A percentile compares a stretch with the other conserved stretches of the same genome.
Evolutionary conservation across 495 filamentous ascomycete species (phyloP).

Genomic region (Extremus antarcticus): DNA sequence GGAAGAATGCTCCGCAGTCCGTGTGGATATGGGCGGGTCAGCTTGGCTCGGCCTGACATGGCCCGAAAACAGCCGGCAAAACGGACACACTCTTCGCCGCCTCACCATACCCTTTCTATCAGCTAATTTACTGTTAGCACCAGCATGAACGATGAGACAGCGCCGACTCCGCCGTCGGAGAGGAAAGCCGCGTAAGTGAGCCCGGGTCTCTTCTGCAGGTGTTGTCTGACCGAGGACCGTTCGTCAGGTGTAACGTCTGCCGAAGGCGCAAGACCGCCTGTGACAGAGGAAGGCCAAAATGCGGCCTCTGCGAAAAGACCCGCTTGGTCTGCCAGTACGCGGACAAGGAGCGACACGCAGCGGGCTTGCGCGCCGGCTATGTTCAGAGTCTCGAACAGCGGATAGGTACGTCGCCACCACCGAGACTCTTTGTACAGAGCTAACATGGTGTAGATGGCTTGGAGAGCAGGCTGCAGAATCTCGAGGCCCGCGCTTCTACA

Average conservation of each 20-base stretch:
- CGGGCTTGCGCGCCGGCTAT: slow-evolving; percentile 27
- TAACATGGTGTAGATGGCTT: not conserved
- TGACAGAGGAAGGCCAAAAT: slow-evolving; percentile 21
- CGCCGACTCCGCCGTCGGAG: not conserved
- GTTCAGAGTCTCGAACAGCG: slow-evolving; percentile 25
- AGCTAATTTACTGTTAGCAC: not conserved
- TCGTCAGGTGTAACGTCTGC: slow-evolving; percentile 1
- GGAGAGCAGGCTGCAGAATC: not conserved
- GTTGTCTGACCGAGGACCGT: not conserved
- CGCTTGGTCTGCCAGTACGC: slow-evolving; percentile 16
- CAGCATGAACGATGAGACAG: not conserved
- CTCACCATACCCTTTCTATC: not conserved
- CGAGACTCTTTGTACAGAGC: not conserved
- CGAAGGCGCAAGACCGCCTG: slow-evolving; percentile 23
- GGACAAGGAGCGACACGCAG: slow-evolving; percentile 15
- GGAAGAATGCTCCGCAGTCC: no score
- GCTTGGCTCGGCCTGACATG: not conserved
- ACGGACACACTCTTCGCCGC: not conserved
- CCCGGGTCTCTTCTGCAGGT: not conserved
- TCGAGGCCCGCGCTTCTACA: not conserved
- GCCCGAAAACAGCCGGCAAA: not conserved
- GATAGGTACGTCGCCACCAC: slow-evolving; percentile 10
- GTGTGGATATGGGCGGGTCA: not conserved
- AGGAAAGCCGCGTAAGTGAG: not conserved
- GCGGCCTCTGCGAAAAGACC: slow-evolving; percentile 21